Evolutionary conservation across 805 yeast species (phyloP), one percentile per base, ranked within the genome.

Genomic region (Saccharomyces jurei): DNA sequence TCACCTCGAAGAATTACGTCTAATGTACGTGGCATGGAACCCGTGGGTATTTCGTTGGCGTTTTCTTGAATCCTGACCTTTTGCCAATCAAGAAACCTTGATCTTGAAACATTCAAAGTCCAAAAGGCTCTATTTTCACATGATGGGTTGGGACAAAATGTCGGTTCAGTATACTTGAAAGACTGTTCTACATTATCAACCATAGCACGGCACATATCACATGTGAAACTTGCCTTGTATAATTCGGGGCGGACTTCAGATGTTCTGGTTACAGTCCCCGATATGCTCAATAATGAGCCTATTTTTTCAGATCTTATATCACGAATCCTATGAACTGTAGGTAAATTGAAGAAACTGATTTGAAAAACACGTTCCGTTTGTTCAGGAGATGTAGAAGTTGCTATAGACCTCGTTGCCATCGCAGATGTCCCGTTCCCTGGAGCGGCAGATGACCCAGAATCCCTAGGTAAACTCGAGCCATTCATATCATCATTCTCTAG

Each of bases 1-100:
- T 92, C 97, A 51, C 98, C 98, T 63, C 99, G 79, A 55, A 92
- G 73, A 51, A 92, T 87, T 26, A 92, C 92, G 69, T 92, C 99
- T 64, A 92, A 71, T 1, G 97, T 92, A 69, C 99, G 82, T 27
- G 99, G 99, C 99, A 92, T 92, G 3, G 97, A 90, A 29, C 99
- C 99, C 0, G 97, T 89, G 28, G 99, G 99, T 54, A 92, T 92
- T 71, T 92, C 98, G 62, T 78, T 87, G n/a, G 97, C 84, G 65
- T 92, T 94, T 67, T 92, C 99, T 69, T 92, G 99, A 60, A 92
- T 87, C 63, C 97, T 81, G 27, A 90, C 92, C 60, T 87, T 87
- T 71, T 92, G 99, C 99, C 99, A 92, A 75, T 92, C 98, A 58
- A 89, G 77, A 65, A 94, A 92, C 57, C 85, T 87, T 0, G 96